phyloP scores from a whole-genome alignment of 2,329 filamentous ascomycete species.

The Phialemoniopsis sp. region DNA sequence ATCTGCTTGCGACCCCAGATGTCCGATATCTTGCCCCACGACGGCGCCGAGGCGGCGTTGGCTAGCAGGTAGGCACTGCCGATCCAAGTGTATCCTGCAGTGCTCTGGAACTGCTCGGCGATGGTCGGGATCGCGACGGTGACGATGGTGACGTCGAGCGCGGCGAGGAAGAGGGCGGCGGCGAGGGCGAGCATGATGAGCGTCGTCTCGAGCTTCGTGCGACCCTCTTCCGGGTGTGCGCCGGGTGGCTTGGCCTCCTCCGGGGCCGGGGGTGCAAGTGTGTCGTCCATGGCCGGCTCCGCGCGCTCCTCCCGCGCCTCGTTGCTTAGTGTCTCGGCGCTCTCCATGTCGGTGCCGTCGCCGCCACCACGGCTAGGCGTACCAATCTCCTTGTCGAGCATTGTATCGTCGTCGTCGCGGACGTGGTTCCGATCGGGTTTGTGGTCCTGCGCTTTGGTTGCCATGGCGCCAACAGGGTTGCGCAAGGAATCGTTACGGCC shows the following conservation, averaged over 20 bases:
- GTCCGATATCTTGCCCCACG: conserved; percentile 64
- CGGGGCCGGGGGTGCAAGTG: background rate
- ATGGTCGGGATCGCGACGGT: conserved; percentile 61
- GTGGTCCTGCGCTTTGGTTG: too few relatives aligned
- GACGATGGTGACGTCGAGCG: conserved; percentile 53
- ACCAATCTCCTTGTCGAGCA: too few relatives aligned
- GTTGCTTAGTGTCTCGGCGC: too few relatives aligned
- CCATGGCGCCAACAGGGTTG: too few relatives aligned
- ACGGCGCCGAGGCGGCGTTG: conserved; percentile 60
- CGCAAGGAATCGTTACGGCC: too few relatives aligned
- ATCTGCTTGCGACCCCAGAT: conserved; percentile 55
- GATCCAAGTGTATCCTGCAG: conserved; percentile 72
- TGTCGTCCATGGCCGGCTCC: too few relatives aligned
- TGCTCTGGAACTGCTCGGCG: conserved; percentile 52
- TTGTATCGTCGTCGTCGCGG: too few relatives aligned
- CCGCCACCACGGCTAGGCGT: too few relatives aligned
- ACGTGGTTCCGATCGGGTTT: too few relatives aligned
- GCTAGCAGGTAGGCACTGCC: conserved; percentile 70
- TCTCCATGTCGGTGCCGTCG: too few relatives aligned
- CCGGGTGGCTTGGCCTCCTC: background rate
- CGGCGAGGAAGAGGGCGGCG: conserved; percentile 36
- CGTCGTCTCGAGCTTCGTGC: conserved; percentile 21
- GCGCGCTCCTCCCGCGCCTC: too few relatives aligned
- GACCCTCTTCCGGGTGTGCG: conserved; percentile 15
- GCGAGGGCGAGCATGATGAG: conserved; percentile 33